These are phyloP conservation scores for Bacidia gigantensis DNA, from an alignment of 495 filamentous ascomycete species.

Conservation along the genomic window DNA sequence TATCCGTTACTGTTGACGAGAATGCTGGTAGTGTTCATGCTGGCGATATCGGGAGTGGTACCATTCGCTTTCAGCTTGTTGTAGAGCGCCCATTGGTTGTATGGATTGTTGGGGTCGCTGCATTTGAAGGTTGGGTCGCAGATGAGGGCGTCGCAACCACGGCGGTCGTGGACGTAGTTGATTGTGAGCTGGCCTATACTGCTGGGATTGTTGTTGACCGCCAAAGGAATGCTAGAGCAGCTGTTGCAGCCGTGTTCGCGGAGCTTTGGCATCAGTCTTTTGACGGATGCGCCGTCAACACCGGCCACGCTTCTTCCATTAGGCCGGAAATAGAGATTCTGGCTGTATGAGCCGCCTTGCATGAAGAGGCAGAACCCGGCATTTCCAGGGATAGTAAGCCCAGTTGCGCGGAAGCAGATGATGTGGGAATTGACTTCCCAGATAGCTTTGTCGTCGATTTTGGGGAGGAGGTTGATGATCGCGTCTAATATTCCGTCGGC, in stretches of 20 bases:
- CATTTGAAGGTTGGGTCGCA: not conserved
- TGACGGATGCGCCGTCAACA: not conserved
- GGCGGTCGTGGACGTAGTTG: constrained; percentile 3
- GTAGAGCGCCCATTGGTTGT: not conserved
- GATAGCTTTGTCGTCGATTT: not conserved
- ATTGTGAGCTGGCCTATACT: constrained; percentile 9
- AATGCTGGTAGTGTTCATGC: too few species aligned
- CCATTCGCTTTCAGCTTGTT: not conserved
- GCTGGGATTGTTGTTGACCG: constrained; percentile 6
- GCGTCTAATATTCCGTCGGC: not conserved
- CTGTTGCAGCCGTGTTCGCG: constrained; percentile 7
- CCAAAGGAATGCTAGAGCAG: constrained; percentile 11
- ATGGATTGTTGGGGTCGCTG: not conserved
- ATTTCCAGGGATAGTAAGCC: not conserved
- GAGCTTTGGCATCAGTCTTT: constrained; percentile 1
- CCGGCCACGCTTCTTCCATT: not conserved
- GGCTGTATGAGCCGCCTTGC: constrained; percentile 1
- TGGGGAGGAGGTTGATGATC: not conserved
- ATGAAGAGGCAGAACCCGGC: constrained; percentile 7
- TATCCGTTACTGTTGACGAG: too few species aligned
- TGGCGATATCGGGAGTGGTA: too few species aligned
- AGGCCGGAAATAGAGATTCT: not conserved
- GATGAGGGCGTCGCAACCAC: not conserved
- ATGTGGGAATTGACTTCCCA: constrained; percentile 4
- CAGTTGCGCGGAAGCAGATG: constrained; percentile 1